Base-by-base conservation (phyloP, 2,329 filamentous ascomycete species). In the Clarireedia hainanense region DNA sequence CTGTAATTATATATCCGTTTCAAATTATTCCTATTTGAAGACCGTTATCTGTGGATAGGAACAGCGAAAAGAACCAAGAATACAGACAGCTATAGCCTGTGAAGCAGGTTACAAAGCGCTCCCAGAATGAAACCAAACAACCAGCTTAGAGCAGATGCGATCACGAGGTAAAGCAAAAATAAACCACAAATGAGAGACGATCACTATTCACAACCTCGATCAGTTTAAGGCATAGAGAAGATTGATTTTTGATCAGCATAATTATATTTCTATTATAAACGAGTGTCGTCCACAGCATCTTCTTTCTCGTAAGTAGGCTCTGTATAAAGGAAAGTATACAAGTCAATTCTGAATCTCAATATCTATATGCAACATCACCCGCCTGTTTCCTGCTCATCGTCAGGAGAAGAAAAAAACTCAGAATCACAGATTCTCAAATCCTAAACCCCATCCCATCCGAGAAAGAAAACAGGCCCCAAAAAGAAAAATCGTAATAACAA, bases 221-320 rank as follows among this genome's bases (percentile, higher is more conserved):
- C 34, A 48, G 3, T 27, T 12, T 14, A n/a, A n/a, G 34, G 40
- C 26, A 3, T 23, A 49, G 42, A 7, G 23, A 24, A 40, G 6
- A n/a, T 12, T 3, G 2, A 1, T 27, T 54, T 54, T 49, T 54
- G 45, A 54, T 54, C 52, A 54, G 52, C 45, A 49, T 54, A 54
- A 54, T 54, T 54, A 54, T 6, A 17, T 23, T 54, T 54, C 15
- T 42, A n/a, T 24, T 20, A 34, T 15, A 10, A 49, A 27, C 37
- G 50, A 52, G 34, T 24, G n/a, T 49, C 24, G 43, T 34, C 34
- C 4, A 42, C 39, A 54, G 45, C 52, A 54, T 54, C 52, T 42
- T 20, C 17, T 39, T 30, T 42, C 52, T 49, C 47, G 15, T 48
- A n/a, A 34, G 30, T 34, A 34, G 30, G 30, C 30, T 47, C 15